These are phyloP conservation scores for Dianthus caryophyllus DNA, from an alignment of 148 eudicot genomes.

Conservation along the genomic window DNA sequence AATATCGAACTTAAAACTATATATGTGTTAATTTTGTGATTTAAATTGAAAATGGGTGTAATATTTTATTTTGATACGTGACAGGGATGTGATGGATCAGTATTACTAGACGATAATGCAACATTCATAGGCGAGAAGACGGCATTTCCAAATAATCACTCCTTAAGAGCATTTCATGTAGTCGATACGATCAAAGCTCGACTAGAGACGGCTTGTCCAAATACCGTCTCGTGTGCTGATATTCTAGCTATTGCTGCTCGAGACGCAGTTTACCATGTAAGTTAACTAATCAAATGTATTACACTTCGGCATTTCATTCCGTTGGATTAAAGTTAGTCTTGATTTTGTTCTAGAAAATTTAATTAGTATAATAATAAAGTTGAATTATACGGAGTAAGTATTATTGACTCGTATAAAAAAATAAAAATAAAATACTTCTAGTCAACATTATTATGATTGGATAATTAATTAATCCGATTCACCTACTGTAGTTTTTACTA, in stretches of 20 bases:
- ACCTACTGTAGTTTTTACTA: no score
- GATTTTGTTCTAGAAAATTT: not conserved
- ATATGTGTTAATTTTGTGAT: no score
- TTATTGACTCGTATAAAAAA: not conserved
- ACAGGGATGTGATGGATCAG: conserved; percentile 55
- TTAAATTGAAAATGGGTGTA: no score
- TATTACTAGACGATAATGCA: conserved; percentile 38
- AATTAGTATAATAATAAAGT: not conserved
- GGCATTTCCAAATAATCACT: conserved; percentile 37
- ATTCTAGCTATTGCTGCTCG: conserved; percentile 50
- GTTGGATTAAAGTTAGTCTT: not conserved
- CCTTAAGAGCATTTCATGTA: conserved; percentile 49
- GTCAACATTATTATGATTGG: conserved; percentile 1
- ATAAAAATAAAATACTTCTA: not conserved
- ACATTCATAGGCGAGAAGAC: conserved; percentile 46
- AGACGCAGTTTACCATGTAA: conserved; percentile 36
- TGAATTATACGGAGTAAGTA: not conserved
- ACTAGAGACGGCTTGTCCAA: conserved; percentile 40
- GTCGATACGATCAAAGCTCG: conserved; percentile 38
- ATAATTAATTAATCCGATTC: no score
- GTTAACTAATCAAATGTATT: not conserved
- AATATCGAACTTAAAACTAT: no score
- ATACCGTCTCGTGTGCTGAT: conserved; percentile 55
- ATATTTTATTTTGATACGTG: not conserved
- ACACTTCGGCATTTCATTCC: not conserved